phyloP scores from a whole-genome alignment of 371 early-diverging fungal genomes.

The Capillidium rhysosporum region DNA sequence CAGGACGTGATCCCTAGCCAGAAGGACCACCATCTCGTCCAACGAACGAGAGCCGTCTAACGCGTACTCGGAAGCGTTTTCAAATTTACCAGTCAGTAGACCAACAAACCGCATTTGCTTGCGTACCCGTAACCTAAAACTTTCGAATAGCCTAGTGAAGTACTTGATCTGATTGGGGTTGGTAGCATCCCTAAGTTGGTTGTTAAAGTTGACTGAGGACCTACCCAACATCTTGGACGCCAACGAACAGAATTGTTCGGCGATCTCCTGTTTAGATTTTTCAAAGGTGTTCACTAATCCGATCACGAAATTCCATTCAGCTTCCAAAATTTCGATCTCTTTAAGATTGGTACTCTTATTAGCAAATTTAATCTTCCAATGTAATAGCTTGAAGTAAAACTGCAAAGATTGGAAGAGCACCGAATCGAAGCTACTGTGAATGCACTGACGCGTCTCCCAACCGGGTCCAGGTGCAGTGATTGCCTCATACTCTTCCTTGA shows the following conservation, averaged over 20 bases:
- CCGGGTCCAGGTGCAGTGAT: constrained; percentile 37
- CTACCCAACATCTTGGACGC: constrained; percentile 17
- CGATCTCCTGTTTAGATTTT: constrained; percentile 51
- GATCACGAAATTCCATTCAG: constrained; percentile 59
- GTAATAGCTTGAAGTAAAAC: constrained; percentile 59
- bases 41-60: constrained; percentile 5
- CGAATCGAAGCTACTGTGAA: constrained; percentile 42
- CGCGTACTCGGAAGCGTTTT: constrained; percentile 10
- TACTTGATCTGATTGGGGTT: constrained; percentile 26
- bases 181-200: constrained; percentile 19
- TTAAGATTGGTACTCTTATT: constrained; percentile 24
- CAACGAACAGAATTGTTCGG: constrained; percentile 49
- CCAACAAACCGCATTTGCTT: constrained; percentile 12
- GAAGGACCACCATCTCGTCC: constrained; percentile 9
- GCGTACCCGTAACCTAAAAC: constrained; percentile 37
- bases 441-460: constrained; percentile 40
- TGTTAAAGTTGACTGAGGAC: constrained; percentile 25
- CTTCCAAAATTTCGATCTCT: constrained; percentile 60
- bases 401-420: constrained; percentile 46
- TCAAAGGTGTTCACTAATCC: constrained; percentile 44
- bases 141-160: constrained; percentile 37
- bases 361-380: constrained; percentile 37
- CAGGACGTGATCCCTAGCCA: constrained; percentile 4
- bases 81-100: constrained; percentile 9
- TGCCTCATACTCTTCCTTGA: constrained; percentile 43